Conservation (phyloP, 257 asterid species). For the Eucommia ulmoides region DNA sequence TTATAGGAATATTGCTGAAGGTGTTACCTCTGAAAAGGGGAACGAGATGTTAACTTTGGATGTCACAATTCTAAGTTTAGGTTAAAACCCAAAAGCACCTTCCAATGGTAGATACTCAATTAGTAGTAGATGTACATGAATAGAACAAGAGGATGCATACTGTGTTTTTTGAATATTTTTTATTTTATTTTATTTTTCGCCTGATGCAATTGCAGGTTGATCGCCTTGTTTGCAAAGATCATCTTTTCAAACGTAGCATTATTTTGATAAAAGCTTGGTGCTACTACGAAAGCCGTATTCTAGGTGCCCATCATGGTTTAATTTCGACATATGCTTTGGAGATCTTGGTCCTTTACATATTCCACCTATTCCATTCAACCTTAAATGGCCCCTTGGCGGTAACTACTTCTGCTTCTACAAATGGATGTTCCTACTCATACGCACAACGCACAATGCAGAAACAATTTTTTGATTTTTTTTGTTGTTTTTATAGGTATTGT, state of each 20-base stretch:
- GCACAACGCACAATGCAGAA: too few relatives aligned
- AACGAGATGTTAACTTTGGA: too few relatives aligned
- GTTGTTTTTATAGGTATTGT: conserved; percentile 51
- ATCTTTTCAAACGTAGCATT: conserved; percentile 75
- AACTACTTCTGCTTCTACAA: conserved; percentile 14
- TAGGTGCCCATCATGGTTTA: conserved; percentile 85
- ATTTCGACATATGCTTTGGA: conserved; percentile 51
- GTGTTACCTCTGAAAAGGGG: too few relatives aligned
- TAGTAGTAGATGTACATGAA: too few relatives aligned
- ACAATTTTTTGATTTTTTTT: too few relatives aligned
- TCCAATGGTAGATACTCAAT: too few relatives aligned
- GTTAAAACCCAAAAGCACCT: too few relatives aligned
- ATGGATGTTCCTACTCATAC: conserved; percentile 2
- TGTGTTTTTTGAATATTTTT: neutral
- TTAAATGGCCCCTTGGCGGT: conserved; percentile 48
- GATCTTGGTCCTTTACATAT: conserved; percentile 33
- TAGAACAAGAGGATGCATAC: too few relatives aligned
- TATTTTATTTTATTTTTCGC: too few relatives aligned
- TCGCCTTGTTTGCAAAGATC: conserved; percentile 59
- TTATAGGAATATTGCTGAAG: too few relatives aligned
- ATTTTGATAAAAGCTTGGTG: conserved; percentile 78
- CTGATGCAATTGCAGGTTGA: conserved; percentile 73
- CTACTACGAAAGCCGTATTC: conserved; percentile 81
- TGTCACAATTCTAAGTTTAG: too few relatives aligned
- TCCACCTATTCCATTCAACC: conserved; percentile 33